These are phyloP conservation scores for Blakeslea trispora DNA, from an alignment of 371 early-diverging fungal species.

Conservation along the genomic window DNA sequence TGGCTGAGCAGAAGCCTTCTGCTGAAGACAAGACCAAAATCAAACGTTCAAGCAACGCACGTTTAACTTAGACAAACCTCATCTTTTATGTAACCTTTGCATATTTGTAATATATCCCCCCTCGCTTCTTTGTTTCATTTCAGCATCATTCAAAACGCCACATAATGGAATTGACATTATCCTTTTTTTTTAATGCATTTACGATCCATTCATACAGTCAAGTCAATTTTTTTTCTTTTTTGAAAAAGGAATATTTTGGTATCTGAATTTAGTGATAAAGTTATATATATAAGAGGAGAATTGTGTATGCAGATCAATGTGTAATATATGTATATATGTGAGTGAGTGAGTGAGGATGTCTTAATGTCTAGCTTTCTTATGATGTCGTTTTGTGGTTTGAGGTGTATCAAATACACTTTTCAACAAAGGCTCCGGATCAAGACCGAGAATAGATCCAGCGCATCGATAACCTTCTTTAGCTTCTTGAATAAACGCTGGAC, in stretches of 20 bases:
- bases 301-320: conserved; percentile 1
- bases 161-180: no score
- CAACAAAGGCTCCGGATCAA: conserved; percentile 27
- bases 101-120: neutral
- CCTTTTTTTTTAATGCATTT: no score
- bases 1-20: conserved; percentile 49
- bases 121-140: neutral
- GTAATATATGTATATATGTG: no score
- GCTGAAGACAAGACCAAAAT: conserved; percentile 34
- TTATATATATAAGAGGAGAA: neutral
- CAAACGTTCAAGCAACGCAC: conserved; percentile 19
- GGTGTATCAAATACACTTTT: conserved; percentile 11
- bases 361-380: neutral
- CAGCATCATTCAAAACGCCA: no score
- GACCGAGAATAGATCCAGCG: conserved; percentile 33
- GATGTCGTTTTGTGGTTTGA: conserved; percentile 7
- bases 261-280: no score
- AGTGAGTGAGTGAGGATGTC: no score
- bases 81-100: no score
- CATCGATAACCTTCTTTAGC: conserved; percentile 41
- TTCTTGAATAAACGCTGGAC: conserved; percentile 31
- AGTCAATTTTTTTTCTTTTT: no score
- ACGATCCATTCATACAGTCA: no score
- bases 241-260: no score
- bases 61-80: conserved; percentile 7